Conservation (phyloP, 495 filamentous ascomycete genomes). For the Trypethelium eluteriae region DNA sequence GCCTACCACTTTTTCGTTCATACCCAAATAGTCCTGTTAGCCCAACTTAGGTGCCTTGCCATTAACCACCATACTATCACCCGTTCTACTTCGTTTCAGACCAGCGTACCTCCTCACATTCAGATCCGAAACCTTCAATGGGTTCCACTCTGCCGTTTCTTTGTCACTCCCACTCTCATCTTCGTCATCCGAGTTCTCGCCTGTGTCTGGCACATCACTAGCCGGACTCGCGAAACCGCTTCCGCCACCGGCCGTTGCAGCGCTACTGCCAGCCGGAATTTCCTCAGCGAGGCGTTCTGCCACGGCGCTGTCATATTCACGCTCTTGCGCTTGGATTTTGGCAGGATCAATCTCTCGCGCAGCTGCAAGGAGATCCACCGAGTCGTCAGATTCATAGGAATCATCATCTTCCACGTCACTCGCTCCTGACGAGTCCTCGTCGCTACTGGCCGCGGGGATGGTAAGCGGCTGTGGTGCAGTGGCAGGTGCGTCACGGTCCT, state of each 20-base stretch:
- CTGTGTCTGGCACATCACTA: background rate
- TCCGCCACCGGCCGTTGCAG: conserved; percentile 37
- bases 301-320: conserved; percentile 33
- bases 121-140: background rate
- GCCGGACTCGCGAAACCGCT: conserved; percentile 36
- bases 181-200: background rate
- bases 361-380: conserved; percentile 32
- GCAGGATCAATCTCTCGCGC: conserved; percentile 32
- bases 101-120: background rate
- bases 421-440: conserved; percentile 15
- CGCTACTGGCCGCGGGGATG: conserved; percentile 10
- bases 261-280: conserved; percentile 37
- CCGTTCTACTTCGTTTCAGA: conserved; percentile 25
- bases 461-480: conserved; percentile 22
- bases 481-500: conserved; percentile 11
- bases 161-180: background rate
- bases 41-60: background rate
- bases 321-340: conserved; percentile 24
- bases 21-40: background rate
- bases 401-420: conserved; percentile 15
- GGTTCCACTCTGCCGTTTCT: conserved; percentile 5
- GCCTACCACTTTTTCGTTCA: background rate
- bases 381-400: conserved; percentile 21
- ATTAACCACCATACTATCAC: conserved; percentile 19
- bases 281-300: conserved; percentile 36